Evolutionary conservation across 441 rosid species (phyloP).

Genomic region (Biscutella laevigata): DNA sequence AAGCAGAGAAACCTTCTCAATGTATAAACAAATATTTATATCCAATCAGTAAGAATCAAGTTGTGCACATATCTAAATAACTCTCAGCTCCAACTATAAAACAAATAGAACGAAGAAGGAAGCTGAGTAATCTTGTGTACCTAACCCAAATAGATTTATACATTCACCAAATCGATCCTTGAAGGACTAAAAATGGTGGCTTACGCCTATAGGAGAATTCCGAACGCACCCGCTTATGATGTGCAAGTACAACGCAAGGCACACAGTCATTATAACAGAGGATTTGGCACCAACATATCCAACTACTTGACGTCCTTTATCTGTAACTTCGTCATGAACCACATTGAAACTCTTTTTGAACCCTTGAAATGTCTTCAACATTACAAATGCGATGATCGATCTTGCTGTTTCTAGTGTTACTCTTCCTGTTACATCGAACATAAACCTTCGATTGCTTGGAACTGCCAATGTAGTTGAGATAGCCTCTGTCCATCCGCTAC

Average conservation of each 20-base stretch:
- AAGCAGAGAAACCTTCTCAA: background rate
- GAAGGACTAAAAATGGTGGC: conserved; percentile 19
- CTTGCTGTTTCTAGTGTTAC: conserved; percentile 66
- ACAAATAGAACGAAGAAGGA: conserved; percentile 13
- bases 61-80: conserved; percentile 12
- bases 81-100: conserved; percentile 24
- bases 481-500: conserved; percentile 44
- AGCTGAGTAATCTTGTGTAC: conserved; percentile 22
- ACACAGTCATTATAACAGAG: conserved; percentile 57
- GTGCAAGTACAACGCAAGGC: conserved; percentile 74
- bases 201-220: conserved; percentile 19
- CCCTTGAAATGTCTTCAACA: conserved; percentile 52
- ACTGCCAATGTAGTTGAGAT: conserved; percentile 57
- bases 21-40: background rate
- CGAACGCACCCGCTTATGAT: conserved; percentile 22
- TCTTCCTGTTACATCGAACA: conserved; percentile 88
- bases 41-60: conserved; percentile 20
- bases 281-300: conserved; percentile 63
- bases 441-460: conserved; percentile 69
- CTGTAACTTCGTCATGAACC: conserved; percentile 48
- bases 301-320: conserved; percentile 53
- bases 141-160: conserved; percentile 3
- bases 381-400: conserved; percentile 46
- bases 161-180: conserved; percentile 9
- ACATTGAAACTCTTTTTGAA: conserved; percentile 37